A percentile compares a stretch with the other conserved stretches of the same genome.
Evolutionary conservation across 2,329 filamentous ascomycete genomes (phyloP).

Genomic region (Nemania sp.): DNA sequence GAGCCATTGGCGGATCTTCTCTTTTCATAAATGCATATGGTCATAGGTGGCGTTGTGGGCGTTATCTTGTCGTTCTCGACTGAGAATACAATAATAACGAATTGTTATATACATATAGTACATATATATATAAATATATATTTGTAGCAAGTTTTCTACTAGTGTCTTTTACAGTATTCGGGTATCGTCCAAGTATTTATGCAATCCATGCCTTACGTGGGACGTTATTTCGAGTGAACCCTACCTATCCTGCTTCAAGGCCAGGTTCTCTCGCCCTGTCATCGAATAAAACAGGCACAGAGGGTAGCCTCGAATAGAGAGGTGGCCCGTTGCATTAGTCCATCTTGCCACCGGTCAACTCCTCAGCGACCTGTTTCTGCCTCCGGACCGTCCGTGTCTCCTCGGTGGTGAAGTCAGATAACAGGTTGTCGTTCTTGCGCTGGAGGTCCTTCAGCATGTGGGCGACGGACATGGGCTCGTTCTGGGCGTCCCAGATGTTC

Average conservation of each 20-base stretch:
- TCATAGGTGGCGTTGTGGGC: constrained; percentile 35
- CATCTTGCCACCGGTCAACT: constrained; percentile 71
- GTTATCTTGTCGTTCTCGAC: constrained; percentile 27
- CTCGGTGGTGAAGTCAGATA: constrained; percentile 55
- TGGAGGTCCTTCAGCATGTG: constrained; percentile 58
- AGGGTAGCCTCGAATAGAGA: neutral
- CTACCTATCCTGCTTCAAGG: neutral
- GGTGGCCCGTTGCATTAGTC: constrained; percentile 47
- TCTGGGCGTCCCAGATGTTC: constrained; percentile 66
- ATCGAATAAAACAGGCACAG: neutral
- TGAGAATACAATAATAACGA: constrained; percentile 36
- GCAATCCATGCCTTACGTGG: neutral
- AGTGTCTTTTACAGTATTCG: constrained; percentile 29
- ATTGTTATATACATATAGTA: constrained; percentile 47
- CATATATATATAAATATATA: too few relatives aligned
- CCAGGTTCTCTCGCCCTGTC: neutral
- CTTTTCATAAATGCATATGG: constrained; percentile 36
- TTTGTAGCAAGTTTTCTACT: constrained; percentile 31
- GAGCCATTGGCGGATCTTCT: constrained; percentile 29
- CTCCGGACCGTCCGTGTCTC: constrained; percentile 61
- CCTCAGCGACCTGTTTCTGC: constrained; percentile 68
- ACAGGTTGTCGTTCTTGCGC: constrained; percentile 44
- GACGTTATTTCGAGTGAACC: constrained; percentile 1
- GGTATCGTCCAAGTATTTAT: neutral
- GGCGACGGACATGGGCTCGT: constrained; percentile 59